Base-by-base conservation (phyloP, 371 early-diverging fungal species). In the Fennellomyces sp. region DNA sequence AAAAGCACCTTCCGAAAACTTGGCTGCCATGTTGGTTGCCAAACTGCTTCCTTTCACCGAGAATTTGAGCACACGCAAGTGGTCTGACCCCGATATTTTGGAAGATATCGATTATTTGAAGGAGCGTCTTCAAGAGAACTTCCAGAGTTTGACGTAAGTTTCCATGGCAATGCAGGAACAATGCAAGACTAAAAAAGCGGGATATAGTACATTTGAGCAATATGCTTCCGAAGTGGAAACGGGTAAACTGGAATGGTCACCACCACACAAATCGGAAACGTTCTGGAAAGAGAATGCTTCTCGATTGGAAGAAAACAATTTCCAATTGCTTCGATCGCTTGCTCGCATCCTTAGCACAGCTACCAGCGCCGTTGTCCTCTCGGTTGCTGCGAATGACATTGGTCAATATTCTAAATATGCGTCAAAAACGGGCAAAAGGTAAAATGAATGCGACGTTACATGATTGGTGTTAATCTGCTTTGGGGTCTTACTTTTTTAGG, bases 201-300 rank as follows among this genome's bases (percentile, higher is more conserved):
- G 13, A 13, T 41, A 26, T 71, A 91, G 91, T 49, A 95, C 97
- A 0, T 98, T 92, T 83, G 98, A 96, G 75, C 94, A 93, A 65
- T 98, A 98, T 73, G 83, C 85, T 31, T 85, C 93, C 27, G 97
- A 97, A 75, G 82, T 98, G 15, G 79, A 81, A 63, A 87, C 91
- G 3, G 95, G 96, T 15, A 89, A 88, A 63, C 79, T 98, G 42
- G 92, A 92, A 55, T 97, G 97, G 98, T 88, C 92, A 29, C 97
- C 97, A 17, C 88, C 94, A 42, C 98, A 98, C 68, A 69, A 84
- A 56, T 92, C 93, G 1, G 97, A 97, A 52, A 77, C 81, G 48
- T 98, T 98, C 75, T 98, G 98, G 98, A 92, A 90, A 66, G 76
- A 88, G 61, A 94, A 98, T 69, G 91, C 90, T 17, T 58, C 67